Evolutionary conservation across 768 basidiomycete genomes (phyloP), one percentile per base, ranked within the genome.

Genomic region (Macrolepiota dolichaula): DNA sequence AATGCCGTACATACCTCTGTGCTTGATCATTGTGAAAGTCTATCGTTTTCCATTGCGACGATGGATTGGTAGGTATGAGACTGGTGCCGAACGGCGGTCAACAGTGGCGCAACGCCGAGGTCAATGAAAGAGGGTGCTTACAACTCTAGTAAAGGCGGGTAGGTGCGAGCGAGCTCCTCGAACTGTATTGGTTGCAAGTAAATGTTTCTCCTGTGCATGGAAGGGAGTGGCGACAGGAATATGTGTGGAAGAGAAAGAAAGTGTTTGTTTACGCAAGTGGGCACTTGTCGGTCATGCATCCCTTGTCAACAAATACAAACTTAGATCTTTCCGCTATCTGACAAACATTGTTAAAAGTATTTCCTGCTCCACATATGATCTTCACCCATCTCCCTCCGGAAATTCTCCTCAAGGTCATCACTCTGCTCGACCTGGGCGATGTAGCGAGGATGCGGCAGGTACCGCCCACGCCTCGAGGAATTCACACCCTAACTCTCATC

Each of bases 21-120:
- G 91, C 85, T 1, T 70, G 70, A n/a, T 84, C 79, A 68, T 90
- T 78, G 66, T 87, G 83, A 70, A 94, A 98, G 70, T 97, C 84
- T 60, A 97, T 88, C 0, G 80, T 81, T 53, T 60, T 60, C 42
- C 59, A 35, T 35, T 38, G 59, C 27, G 59, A 60, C 22, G 59
- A 42, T 27, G 51, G 59, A 22, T 60, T 29, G 24, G 29, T 13
- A 25, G 59, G 25, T 12, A 49, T 54, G 52, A 61, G 52, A 49
- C 59, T 61, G 51, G 49, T 61, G 44, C 27, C 38, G 35, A 29
- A 54, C 19, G 53, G 19, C 2, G 15, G 15, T 49, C 11, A 49
- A 49, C 2, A 32, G 29, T 37, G 25, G 29, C 3, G 25, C 17
- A 24, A 13, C 15, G 35, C 24, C 22, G 24, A 36, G 36, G 15